A percentile compares a stretch with the other conserved stretches of the same genome.
Evolutionary conservation across 306 rosid species (phyloP).

Genomic region (Biancaea sappan): DNA sequence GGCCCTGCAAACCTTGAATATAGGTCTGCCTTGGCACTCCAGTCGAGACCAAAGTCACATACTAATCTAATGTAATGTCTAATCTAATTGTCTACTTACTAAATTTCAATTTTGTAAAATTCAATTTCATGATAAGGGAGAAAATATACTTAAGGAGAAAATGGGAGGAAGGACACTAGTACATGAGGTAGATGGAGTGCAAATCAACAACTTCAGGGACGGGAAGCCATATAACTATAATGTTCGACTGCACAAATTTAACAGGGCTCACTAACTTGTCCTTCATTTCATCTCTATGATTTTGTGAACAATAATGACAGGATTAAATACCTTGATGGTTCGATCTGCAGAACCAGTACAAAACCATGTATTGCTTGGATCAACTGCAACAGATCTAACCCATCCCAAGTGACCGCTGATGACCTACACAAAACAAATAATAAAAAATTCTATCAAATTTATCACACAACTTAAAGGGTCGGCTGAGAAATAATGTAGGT

Average conservation of each 20-base stretch:
- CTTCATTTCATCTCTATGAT: conserved; percentile 5
- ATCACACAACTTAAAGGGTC: conserved; percentile 19
- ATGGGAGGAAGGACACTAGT: not conserved
- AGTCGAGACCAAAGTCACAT: not conserved
- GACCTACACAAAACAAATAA: conserved; percentile 58
- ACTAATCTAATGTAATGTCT: not conserved
- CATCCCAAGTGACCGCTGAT: conserved; percentile 99
- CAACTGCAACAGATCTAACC: conserved; percentile 97
- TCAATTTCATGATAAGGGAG: not conserved
- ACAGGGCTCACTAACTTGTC: conserved; percentile 7
- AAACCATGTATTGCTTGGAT: conserved; percentile 97
- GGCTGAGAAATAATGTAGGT: not conserved
- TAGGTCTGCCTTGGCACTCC: not conserved
- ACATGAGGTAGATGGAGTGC: not conserved
- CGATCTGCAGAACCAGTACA: conserved; percentile 99
- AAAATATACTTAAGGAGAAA: not conserved
- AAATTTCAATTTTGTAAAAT: not conserved
- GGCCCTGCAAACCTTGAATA: not conserved
- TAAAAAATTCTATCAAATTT: conserved; percentile 12
- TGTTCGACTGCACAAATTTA: conserved; percentile 19
- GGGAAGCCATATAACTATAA: not conserved
- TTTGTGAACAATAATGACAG: conserved; percentile 20
- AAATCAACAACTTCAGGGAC: not conserved
- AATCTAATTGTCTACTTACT: not conserved
- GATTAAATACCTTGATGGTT: conserved; percentile 81